phyloP scores from a whole-genome alignment of 352 stramenopile species.

The Globisporangium middletonii region DNA sequence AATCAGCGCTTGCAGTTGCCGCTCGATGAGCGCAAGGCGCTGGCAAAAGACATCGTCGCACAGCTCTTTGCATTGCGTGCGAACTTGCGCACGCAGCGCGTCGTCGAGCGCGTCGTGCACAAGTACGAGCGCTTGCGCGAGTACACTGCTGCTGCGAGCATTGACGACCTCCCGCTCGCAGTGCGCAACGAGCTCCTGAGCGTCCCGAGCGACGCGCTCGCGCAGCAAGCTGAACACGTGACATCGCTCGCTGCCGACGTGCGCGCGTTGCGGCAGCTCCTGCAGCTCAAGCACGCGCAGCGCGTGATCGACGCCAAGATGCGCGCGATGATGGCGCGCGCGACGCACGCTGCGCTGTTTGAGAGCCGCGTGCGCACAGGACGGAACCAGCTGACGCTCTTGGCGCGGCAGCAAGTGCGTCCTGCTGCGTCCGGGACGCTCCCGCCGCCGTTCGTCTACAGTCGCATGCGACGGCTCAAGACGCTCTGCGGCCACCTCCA shows the following conservation, averaged over 20 bases:
- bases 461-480: slow-evolving; percentile 70
- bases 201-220: slow-evolving; percentile 3
- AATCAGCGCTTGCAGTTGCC: slow-evolving; percentile 27
- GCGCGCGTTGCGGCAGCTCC: slow-evolving; percentile 63
- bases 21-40: slow-evolving; percentile 26
- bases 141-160: slow-evolving; percentile 36
- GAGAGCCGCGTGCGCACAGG: slow-evolving; percentile 38
- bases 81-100: slow-evolving; percentile 39
- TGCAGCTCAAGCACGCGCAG: slow-evolving; percentile 55
- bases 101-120: slow-evolving; percentile 61
- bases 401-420: slow-evolving; percentile 49
- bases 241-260: slow-evolving; percentile 61
- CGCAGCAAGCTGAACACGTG: slow-evolving; percentile 23
- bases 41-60: slow-evolving; percentile 55
- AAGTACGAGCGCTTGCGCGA: slow-evolving; percentile 66
- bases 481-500: slow-evolving; percentile 91
- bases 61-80: slow-evolving; percentile 33
- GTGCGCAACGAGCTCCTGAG: slow-evolving; percentile 34
- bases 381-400: slow-evolving; percentile 47
- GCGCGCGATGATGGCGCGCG: slow-evolving; percentile 26
- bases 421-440: slow-evolving; percentile 24
- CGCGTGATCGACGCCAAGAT: slow-evolving; percentile 25
- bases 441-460: slow-evolving; percentile 66
- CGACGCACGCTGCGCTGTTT: slow-evolving; percentile 37
- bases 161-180: slow-evolving; percentile 48